These are phyloP conservation scores for Pyrenophora tritici-repentis DNA, from an alignment of 2,329 filamentous ascomycete species.

Conservation along the genomic window DNA sequence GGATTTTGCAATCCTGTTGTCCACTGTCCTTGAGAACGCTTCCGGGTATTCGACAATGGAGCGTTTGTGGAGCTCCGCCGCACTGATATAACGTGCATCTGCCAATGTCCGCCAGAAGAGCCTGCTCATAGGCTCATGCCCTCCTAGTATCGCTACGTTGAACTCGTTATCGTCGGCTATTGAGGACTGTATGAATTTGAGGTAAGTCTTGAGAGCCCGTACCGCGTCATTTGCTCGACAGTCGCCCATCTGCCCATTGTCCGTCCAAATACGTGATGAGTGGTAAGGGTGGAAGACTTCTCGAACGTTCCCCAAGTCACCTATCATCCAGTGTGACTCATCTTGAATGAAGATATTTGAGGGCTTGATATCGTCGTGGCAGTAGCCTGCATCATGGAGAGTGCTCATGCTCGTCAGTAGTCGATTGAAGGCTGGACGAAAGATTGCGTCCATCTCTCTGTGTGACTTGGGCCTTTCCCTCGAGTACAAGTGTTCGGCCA, in stretches of 20 bases:
- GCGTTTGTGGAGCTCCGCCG: slow-evolving; percentile 11
- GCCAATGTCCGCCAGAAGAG: slow-evolving; percentile 34
- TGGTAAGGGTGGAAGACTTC: slow-evolving; percentile 38
- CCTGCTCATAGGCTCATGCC: slow-evolving; percentile 23
- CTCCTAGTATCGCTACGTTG: slow-evolving; percentile 29
- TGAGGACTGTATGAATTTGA: slow-evolving; percentile 26
- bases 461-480: slow-evolving; percentile 1
- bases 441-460: slow-evolving; percentile 29
- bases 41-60: slow-evolving; percentile 16
- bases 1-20: neutral
- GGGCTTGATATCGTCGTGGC: slow-evolving; percentile 48
- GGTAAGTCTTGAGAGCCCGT: slow-evolving; percentile 38
- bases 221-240: slow-evolving; percentile 40
- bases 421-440: slow-evolving; percentile 36
- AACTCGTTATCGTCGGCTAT: slow-evolving; percentile 19
- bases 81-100: slow-evolving; percentile 13
- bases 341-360: slow-evolving; percentile 40
- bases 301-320: slow-evolving; percentile 45
- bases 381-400: slow-evolving; percentile 40
- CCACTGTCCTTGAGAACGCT: neutral
- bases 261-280: slow-evolving; percentile 28
- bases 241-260: slow-evolving; percentile 28
- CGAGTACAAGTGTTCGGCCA: slow-evolving; percentile 11
- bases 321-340: slow-evolving; percentile 35
- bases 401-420: slow-evolving; percentile 29